These are phyloP conservation scores for Colletotrichum sp. DNA, from an alignment of 2,329 filamentous ascomycete genomes.

Conservation along the genomic window DNA sequence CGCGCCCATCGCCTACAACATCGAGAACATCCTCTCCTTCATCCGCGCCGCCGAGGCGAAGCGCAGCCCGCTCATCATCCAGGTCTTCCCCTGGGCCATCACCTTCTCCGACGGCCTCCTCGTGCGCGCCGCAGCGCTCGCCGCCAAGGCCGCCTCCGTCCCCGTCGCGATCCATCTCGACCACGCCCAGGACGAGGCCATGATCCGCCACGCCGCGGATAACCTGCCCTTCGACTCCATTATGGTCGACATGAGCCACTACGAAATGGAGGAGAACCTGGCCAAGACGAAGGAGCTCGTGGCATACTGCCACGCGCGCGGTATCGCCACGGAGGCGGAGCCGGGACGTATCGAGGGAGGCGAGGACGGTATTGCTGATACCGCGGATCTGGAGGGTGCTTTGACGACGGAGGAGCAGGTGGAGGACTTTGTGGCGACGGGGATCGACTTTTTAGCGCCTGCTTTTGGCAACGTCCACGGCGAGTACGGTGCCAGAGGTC, in stretches of 20 bases:
- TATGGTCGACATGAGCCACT: conserved; percentile 81
- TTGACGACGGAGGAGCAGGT: conserved; percentile 74
- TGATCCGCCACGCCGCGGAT: conserved; percentile 61
- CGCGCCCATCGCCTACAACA: conserved; percentile 62
- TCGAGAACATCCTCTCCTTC: conserved; percentile 73
- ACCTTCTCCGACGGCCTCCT: conserved; percentile 63
- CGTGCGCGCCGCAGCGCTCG: conserved; percentile 58
- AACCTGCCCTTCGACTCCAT: conserved; percentile 70
- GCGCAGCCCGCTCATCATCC: conserved; percentile 69
- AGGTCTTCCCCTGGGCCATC: conserved; percentile 76
- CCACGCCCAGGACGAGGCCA: conserved; percentile 66
- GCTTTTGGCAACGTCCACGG: conserved; percentile 81
- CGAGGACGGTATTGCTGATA: conserved; percentile 72
- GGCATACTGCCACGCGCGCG: conserved; percentile 63
- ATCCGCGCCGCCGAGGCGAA: conserved; percentile 72
- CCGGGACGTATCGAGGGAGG: conserved; percentile 68
- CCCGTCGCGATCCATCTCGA: conserved; percentile 70
- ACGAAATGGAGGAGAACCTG: conserved; percentile 74
- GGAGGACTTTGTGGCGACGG: conserved; percentile 72
- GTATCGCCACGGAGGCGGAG: conserved; percentile 73
- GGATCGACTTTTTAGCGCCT: conserved; percentile 76
- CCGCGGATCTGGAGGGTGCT: conserved; percentile 48
- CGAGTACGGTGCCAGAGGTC: conserved; percentile 70
- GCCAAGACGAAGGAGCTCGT: conserved; percentile 66
- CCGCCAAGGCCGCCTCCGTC: conserved; percentile 59